A percentile compares a stretch with the other conserved stretches of the same genome.
These are phyloP conservation scores for Protomyces inouyei DNA, from an alignment of 1,139 yeast genomes.

Conservation along the genomic window DNA sequence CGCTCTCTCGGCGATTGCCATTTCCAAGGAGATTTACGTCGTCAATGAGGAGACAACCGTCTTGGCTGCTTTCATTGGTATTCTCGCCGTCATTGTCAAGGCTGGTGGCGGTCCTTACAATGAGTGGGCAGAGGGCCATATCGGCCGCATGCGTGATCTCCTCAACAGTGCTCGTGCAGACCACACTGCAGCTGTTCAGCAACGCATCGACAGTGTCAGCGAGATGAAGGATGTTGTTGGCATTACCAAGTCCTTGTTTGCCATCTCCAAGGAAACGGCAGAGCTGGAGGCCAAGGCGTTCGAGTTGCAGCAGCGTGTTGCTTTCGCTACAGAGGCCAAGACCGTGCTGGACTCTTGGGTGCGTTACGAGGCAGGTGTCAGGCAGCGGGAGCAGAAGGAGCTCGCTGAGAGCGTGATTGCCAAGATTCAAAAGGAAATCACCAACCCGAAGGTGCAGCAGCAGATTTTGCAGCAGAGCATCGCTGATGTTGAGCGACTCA, in stretches of 20 bases:
- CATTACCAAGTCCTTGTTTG: constrained; percentile 86
- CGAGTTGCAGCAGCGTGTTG: constrained; percentile 86
- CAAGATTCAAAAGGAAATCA: constrained; percentile 80
- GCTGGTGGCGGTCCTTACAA: constrained; percentile 90
- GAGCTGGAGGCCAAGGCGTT: constrained; percentile 90
- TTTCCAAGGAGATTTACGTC: constrained; percentile 86
- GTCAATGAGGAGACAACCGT: constrained; percentile 91
- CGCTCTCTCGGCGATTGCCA: constrained; percentile 90
- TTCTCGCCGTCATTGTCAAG: constrained; percentile 72
- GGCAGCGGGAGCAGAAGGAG: constrained; percentile 94
- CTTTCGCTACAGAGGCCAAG: constrained; percentile 84
- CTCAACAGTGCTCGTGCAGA: constrained; percentile 83
- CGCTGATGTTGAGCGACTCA: constrained; percentile 65
- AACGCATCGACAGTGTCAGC: constrained; percentile 81
- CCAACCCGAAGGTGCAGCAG: constrained; percentile 90
- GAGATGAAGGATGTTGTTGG: constrained; percentile 87
- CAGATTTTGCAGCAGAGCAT: constrained; percentile 85
- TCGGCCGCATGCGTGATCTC: constrained; percentile 72
- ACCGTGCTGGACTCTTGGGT: constrained; percentile 98
- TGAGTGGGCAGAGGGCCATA: constrained; percentile 90
- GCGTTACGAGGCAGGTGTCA: constrained; percentile 93
- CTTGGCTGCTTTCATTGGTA: constrained; percentile 71
- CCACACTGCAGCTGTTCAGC: constrained; percentile 88
- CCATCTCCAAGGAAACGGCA: constrained; percentile 93
- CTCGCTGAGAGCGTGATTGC: constrained; percentile 78